Conservation (phyloP, 192 early-diverging fungal species). For the Linnemannia hyalina region DNA sequence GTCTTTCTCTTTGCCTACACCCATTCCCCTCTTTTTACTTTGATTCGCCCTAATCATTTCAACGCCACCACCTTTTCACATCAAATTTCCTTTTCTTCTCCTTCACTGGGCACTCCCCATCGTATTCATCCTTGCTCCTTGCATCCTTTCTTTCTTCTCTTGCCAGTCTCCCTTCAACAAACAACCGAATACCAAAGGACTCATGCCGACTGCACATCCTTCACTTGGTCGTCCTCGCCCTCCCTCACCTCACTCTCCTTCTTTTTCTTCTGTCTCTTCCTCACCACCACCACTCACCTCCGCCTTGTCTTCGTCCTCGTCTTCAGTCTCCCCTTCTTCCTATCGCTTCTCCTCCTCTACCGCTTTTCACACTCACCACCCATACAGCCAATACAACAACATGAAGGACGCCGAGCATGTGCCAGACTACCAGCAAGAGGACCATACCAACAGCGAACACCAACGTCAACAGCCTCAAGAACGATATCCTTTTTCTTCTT, state of each 20-base stretch:
- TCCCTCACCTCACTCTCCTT: background rate
- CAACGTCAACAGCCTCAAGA: background rate
- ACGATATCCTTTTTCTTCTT: constrained; percentile 6
- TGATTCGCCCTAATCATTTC: background rate
- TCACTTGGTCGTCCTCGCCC: constrained; percentile 1
- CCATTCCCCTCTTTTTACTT: too few species aligned
- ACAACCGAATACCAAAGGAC: background rate
- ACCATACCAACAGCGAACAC: background rate
- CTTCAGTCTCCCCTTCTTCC: constrained; percentile 1
- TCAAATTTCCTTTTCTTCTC: background rate
- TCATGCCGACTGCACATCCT: constrained; percentile 31
- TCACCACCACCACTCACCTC: background rate
- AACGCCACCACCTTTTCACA: constrained; percentile 10
- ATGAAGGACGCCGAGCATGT: background rate
- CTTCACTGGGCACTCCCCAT: background rate
- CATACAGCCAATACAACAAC: background rate
- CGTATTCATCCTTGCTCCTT: background rate
- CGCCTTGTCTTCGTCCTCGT: background rate
- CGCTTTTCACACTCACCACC: background rate
- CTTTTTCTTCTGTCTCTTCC: background rate
- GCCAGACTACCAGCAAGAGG: background rate
- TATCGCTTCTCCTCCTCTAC: constrained; percentile 3
- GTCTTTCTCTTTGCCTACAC: background rate
- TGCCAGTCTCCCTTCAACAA: background rate
- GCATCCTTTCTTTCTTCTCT: background rate